Base-by-base conservation (phyloP, 148 eudicot genomes). In the Camellia granthamiana region DNA sequence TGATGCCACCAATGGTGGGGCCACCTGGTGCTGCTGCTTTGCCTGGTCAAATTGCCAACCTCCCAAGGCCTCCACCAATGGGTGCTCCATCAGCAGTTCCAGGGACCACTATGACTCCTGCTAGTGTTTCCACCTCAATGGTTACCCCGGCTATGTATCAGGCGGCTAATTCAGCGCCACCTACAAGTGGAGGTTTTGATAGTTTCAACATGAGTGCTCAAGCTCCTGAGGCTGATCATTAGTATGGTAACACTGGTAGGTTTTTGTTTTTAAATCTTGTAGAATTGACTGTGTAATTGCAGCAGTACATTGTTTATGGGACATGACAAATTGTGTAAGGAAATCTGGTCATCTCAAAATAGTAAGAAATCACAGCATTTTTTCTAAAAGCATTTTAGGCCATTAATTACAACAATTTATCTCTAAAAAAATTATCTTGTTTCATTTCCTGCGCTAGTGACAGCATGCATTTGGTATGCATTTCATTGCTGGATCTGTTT, bases 1-100 rank as follows among this genome's bases (percentile, higher is more conserved):
- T 71, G 4, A 78, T 86, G 77, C 88, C 86, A 23, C 91, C 87
- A 44, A 81, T 87, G 81, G 74, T 82, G 4, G 86, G 80, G 69
- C 90, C 90, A 71, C 89, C 89, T 3, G 92, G 89, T 85, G 86
- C 84, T 49, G 89, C 94, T n/a, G 72, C 76, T 38, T 68, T 87
- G 72, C 89, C 93, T 43, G 59, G 62, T 65, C 91, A 87, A 79
- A 19, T 77, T 77, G 86, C 85, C 72, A 87, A 89, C 59, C 85
- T 18, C 4, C 89, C 87, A 42, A 84, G 86, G 69, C 91, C 86
- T 14, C 91, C 90, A 64, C 63, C 88, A 30, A 59, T 79, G 83
- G 80, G 56, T 72, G 79, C 76, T 59, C 86, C 85, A 7, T 30
- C 88, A n/a, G 78, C 85, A 55, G 83, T 72, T 68, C 90, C 89